Conservation (phyloP, 1,284 basidiomycete genomes). For the Cryptococcus hybrid region DNA sequence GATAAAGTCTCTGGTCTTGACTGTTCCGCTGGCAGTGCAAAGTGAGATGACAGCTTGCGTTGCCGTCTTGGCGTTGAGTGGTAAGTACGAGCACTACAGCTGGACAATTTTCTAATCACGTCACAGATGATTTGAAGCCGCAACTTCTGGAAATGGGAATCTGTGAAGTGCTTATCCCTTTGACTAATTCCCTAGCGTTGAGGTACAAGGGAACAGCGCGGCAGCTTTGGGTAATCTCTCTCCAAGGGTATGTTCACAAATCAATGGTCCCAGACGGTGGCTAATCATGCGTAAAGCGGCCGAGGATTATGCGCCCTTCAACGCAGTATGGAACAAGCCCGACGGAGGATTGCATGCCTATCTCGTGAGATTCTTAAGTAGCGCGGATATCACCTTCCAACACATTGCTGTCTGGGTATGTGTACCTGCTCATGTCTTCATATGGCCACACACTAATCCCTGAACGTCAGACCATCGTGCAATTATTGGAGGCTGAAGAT, state of each 20-base stretch:
- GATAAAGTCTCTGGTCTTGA: slow-evolving; percentile 94
- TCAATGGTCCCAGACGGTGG: neutral
- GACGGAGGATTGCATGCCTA: slow-evolving; percentile 97
- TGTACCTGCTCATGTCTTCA: neutral
- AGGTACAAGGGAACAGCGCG: slow-evolving; percentile 98
- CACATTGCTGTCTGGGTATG: slow-evolving; percentile 93
- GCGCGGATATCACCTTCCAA: slow-evolving; percentile 97
- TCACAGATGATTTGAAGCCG: slow-evolving; percentile 85
- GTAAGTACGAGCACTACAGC: slow-evolving; percentile 52
- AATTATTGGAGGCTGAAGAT: slow-evolving; percentile 91
- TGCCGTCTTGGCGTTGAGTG: slow-evolving; percentile 88
- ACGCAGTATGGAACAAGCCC: slow-evolving; percentile 96
- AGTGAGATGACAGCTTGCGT: slow-evolving; percentile 99
- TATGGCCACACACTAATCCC: neutral
- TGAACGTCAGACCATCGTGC: slow-evolving; percentile 72
- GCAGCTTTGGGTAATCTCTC: slow-evolving; percentile 97
- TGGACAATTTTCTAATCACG: neutral
- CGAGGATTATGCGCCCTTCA: slow-evolving; percentile 97
- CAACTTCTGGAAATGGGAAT: slow-evolving; percentile 98
- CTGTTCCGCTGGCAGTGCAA: slow-evolving; percentile 95
- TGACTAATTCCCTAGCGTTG: slow-evolving; percentile 96
- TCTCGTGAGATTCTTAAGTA: slow-evolving; percentile 89
- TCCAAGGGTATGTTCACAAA: slow-evolving; percentile 68
- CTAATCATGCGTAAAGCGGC: slow-evolving; percentile 53
- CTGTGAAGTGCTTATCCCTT: slow-evolving; percentile 93